A percentile compares a stretch with the other conserved stretches of the same genome.
phyloP scores from a whole-genome alignment of 495 filamentous ascomycete species.

The Tuber magnatum region DNA sequence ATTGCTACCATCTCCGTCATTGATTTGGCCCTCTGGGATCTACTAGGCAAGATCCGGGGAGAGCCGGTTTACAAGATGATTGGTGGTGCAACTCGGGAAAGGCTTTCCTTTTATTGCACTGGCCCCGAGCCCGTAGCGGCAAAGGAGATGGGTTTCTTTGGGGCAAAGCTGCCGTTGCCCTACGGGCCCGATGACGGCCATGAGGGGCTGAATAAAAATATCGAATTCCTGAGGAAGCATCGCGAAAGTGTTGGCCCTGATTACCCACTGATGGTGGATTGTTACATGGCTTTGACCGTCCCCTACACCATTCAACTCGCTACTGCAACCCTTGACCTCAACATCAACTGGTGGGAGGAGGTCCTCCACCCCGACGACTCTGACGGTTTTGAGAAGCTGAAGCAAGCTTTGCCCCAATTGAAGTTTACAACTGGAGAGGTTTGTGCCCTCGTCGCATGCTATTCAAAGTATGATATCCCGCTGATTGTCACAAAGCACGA shows the following conservation, averaged over 20 bases:
- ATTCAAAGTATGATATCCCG: too few relatives aligned
- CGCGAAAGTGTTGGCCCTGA: slow-evolving; percentile 77
- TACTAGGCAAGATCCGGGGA: slow-evolving; percentile 77
- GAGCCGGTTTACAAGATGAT: slow-evolving; percentile 94
- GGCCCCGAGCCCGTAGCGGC: slow-evolving; percentile 73
- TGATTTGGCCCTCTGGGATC: slow-evolving; percentile 85
- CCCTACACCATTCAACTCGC: slow-evolving; percentile 85
- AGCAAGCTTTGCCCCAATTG: slow-evolving; percentile 78
- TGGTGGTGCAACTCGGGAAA: slow-evolving; percentile 71
- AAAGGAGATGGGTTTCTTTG: slow-evolving; percentile 76
- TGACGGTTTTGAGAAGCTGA: slow-evolving; percentile 79
- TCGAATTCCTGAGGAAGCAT: slow-evolving; percentile 78
- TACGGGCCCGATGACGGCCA: slow-evolving; percentile 81
- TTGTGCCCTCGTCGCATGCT: neutral
- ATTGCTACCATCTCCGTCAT: slow-evolving; percentile 89
- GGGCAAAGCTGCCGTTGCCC: slow-evolving; percentile 79
- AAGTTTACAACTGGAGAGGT: slow-evolving; percentile 86
- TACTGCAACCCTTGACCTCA: slow-evolving; percentile 66
- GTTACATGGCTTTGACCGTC: slow-evolving; percentile 92
- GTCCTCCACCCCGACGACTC: slow-evolving; percentile 83
- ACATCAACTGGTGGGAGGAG: slow-evolving; percentile 97
- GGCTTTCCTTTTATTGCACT: slow-evolving; percentile 88
- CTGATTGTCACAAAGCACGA: slow-evolving; percentile 55
- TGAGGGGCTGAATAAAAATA: slow-evolving; percentile 73
- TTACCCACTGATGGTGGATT: slow-evolving; percentile 89